Conservation (phyloP, 139 green algal genomes). For the Chlorella sp. region DNA sequence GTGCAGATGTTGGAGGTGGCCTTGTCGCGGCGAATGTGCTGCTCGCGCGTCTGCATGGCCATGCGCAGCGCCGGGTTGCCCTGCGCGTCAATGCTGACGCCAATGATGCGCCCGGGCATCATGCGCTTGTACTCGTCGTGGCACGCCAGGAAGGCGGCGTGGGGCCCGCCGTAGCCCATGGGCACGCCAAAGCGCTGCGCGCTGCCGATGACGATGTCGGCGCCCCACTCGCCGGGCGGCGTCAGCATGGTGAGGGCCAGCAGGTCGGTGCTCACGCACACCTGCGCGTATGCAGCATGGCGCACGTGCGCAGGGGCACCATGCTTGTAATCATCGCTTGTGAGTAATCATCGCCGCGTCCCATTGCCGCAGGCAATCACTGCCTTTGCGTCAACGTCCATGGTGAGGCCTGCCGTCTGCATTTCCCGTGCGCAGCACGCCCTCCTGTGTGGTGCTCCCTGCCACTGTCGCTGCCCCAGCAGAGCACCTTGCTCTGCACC, state of each 20-base stretch:
- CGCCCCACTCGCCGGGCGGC: slow-evolving; percentile 94
- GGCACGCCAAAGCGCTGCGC: slow-evolving; percentile 77
- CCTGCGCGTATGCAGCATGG: slow-evolving; percentile 20
- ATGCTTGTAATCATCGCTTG: not conserved
- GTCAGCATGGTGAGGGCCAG: slow-evolving; percentile 90
- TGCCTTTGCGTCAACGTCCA: no score
- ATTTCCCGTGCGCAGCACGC: no score
- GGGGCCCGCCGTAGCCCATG: slow-evolving; percentile 94
- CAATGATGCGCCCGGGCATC: slow-evolving; percentile 96
- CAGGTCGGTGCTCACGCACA: slow-evolving; percentile 91
- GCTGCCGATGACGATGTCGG: slow-evolving; percentile 95
- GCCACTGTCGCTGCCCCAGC: no score
- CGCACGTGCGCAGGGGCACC: not conserved
- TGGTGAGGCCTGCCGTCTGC: no score
- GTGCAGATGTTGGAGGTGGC: slow-evolving; percentile 99
- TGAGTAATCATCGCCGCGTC: no score
- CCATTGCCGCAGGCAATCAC: no score
- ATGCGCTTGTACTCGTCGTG: slow-evolving; percentile 87
- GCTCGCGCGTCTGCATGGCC: slow-evolving; percentile 99
- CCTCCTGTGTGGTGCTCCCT: no score
- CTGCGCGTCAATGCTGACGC: slow-evolving; percentile 80
- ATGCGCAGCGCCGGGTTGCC: slow-evolving; percentile 92
- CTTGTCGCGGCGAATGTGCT: slow-evolving; percentile 99
- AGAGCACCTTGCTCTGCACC: no score
- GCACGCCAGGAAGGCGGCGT: slow-evolving; percentile 96